Percentiles rank a stretch among this genome's conserved stretches.
Conservation (phyloP, 108 stramenopile species). For the Nitzschia putrida region DNA sequence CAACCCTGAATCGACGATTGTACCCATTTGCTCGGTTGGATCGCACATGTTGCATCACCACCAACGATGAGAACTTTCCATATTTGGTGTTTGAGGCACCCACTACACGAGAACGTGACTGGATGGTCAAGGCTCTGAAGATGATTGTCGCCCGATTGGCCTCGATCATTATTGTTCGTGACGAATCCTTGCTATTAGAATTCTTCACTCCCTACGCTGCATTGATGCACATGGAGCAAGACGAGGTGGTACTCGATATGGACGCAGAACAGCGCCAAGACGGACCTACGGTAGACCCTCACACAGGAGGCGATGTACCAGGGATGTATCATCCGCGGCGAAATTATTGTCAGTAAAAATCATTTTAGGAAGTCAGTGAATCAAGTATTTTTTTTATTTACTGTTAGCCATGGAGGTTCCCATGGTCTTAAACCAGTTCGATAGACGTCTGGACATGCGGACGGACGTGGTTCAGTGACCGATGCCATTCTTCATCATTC, state of each 20-base stretch:
- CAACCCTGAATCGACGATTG: conserved; percentile 15
- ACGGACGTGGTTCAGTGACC: too few relatives aligned
- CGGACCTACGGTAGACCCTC: neutral
- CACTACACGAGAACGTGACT: conserved; percentile 23
- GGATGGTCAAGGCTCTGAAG: conserved; percentile 33
- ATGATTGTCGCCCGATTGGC: conserved; percentile 46
- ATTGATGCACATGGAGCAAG: conserved; percentile 11
- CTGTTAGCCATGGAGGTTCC: too few relatives aligned
- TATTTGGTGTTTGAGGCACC: conserved; percentile 38
- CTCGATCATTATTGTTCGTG: conserved; percentile 44
- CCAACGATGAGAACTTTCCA: conserved; percentile 32
- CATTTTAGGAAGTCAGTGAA: too few relatives aligned
- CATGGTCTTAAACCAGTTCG: too few relatives aligned
- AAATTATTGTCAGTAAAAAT: too few relatives aligned
- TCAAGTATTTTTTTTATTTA: too few relatives aligned
- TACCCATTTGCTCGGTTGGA: conserved; percentile 44
- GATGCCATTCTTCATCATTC: too few relatives aligned
- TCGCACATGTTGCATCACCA: conserved; percentile 32
- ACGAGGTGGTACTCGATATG: neutral
- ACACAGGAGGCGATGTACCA: too few relatives aligned
- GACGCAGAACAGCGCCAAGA: neutral
- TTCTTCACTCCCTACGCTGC: conserved; percentile 49
- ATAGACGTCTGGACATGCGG: too few relatives aligned
- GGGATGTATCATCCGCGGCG: too few relatives aligned
- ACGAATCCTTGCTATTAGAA: conserved; percentile 48